phyloP scores from a whole-genome alignment of 805 yeast genomes.

The Scheffersomyces spartinae region DNA sequence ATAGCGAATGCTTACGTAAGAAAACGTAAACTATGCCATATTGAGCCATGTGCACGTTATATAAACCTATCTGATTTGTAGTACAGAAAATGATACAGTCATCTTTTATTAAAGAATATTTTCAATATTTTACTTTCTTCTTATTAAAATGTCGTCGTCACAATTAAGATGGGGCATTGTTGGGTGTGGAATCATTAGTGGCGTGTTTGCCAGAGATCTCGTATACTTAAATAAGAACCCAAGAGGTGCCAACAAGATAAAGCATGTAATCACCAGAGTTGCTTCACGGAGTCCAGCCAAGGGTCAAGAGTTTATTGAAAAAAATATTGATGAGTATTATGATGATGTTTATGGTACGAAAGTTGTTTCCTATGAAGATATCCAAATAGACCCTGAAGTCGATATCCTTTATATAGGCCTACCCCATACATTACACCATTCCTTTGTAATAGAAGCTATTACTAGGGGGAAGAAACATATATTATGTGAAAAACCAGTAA shows the following conservation, averaged over 20 bases:
- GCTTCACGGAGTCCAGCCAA: conserved; percentile 26
- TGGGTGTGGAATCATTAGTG: conserved; percentile 39
- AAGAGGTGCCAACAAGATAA: conserved; percentile 11
- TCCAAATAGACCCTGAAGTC: conserved; percentile 29
- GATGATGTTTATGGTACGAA: conserved; percentile 5
- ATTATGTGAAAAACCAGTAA: conserved; percentile 44
- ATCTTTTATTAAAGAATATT: no score
- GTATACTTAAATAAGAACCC: conserved; percentile 11
- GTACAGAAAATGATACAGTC: no score
- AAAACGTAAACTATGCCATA: no score
- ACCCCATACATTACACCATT: conserved; percentile 42
- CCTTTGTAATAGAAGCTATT: conserved; percentile 31
- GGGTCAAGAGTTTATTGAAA: conserved; percentile 21
- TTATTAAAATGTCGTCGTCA: no score
- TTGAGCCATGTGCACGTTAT: no score
- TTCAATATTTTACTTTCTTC: no score
- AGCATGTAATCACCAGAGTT: conserved; percentile 24
- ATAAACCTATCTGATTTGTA: no score
- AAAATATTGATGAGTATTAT: conserved; percentile 7
- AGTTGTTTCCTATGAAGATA: conserved; percentile 28
- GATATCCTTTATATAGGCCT: conserved; percentile 44
- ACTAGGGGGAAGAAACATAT: conserved; percentile 37
- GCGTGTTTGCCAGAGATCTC: conserved; percentile 30
- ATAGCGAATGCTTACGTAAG: no score
- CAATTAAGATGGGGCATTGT: conserved; percentile 34